These are phyloP conservation scores for Seminavis robusta DNA, from an alignment of 108 stramenopile genomes.

Conservation along the genomic window DNA sequence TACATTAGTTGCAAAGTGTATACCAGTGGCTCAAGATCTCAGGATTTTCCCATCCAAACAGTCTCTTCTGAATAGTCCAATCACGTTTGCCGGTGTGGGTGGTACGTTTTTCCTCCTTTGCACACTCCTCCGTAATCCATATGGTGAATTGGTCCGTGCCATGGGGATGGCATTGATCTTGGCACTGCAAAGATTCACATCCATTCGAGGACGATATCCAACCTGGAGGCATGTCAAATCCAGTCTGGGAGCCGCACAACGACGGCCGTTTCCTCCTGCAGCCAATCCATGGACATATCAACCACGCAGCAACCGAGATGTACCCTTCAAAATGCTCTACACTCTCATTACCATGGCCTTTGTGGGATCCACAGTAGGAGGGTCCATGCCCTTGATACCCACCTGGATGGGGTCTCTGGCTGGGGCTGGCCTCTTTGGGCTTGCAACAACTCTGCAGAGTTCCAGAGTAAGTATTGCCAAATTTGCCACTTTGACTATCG, in stretches of 20 bases:
- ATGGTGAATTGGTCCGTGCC: constrained; percentile 71
- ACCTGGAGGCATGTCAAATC: constrained; percentile 64
- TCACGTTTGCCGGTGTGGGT: constrained; percentile 17
- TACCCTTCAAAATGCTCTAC: constrained; percentile 68
- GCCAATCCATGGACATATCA: constrained; percentile 64
- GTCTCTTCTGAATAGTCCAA: constrained; percentile 27
- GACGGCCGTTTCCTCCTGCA: constrained; percentile 68
- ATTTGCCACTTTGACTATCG: too few species aligned
- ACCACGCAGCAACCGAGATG: constrained; percentile 44
- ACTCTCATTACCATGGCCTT: constrained; percentile 63
- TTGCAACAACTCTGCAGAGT: constrained; percentile 41
- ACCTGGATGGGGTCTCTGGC: constrained; percentile 73
- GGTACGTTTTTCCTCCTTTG: constrained; percentile 33
- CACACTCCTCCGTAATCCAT: constrained; percentile 59
- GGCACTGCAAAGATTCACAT: constrained; percentile 41
- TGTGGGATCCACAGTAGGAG: constrained; percentile 70
- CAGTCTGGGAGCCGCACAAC: constrained; percentile 38
- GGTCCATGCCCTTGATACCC: constrained; percentile 68
- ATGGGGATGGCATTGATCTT: constrained; percentile 64
- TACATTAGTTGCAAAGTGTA: neutral
- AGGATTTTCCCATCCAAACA: neutral
- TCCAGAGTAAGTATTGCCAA: constrained; percentile 15
- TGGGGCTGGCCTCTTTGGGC: constrained; percentile 67
- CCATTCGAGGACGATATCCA: constrained; percentile 61
- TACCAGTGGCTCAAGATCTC: neutral